Conservation (phyloP, 257 asterid genomes). For the Avicennia marina region DNA sequence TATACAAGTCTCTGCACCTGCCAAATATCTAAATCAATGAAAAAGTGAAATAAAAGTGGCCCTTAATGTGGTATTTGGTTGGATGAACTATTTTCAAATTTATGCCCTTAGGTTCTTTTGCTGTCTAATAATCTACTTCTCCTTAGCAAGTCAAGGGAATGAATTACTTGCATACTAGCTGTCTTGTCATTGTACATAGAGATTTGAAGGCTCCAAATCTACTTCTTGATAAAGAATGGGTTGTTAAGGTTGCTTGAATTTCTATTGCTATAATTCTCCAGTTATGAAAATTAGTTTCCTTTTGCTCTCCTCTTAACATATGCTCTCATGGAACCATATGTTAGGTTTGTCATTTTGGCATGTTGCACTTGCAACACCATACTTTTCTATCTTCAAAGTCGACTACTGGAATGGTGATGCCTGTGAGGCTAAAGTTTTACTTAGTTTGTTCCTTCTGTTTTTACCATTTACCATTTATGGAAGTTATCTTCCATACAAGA, state of each 20-base stretch:
- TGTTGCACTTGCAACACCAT: conserved; percentile 92
- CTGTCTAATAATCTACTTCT: conserved; percentile 4
- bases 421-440: conserved; percentile 3
- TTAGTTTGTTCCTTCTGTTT: background rate
- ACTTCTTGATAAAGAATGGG: conserved; percentile 93
- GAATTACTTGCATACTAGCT: conserved; percentile 93
- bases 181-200: conserved; percentile 92
- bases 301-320: conserved; percentile 13
- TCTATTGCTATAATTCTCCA: background rate
- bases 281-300: conserved; percentile 2
- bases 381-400: conserved; percentile 96
- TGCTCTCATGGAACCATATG: conserved; percentile 23
- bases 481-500: background rate
- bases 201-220: conserved; percentile 97
- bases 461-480: background rate
- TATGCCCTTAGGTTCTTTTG: conserved; percentile 13
- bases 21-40: conserved; percentile 75
- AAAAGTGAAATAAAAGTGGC: conserved; percentile 87
- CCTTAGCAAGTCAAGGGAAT: conserved; percentile 90
- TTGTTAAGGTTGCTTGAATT: conserved; percentile 66
- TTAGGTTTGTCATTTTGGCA: conserved; percentile 94
- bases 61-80: conserved; percentile 85
- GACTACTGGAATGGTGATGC: conserved; percentile 86
- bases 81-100: conserved; percentile 12
- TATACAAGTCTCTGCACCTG: conserved; percentile 82